These are phyloP conservation scores for Kwoniella mangroviensis DNA, from an alignment of 768 basidiomycete genomes.

Conservation along the genomic window DNA sequence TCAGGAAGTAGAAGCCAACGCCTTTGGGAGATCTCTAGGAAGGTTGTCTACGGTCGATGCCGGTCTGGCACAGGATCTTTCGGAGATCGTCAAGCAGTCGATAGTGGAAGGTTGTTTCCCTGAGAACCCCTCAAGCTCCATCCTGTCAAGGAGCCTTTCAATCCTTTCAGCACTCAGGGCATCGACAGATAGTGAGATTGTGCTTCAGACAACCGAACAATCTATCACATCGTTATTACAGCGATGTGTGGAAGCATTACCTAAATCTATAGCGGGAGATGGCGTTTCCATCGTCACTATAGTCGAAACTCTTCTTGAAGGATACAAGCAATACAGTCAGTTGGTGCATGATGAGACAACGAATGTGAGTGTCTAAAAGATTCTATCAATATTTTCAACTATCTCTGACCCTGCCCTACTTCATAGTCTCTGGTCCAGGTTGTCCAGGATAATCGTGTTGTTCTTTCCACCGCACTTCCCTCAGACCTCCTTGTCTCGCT, in stretches of 20 bases:
- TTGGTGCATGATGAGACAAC: slow-evolving; percentile 2
- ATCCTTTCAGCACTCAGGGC: slow-evolving; percentile 16
- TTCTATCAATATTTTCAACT: not conserved
- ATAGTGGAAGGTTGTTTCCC: slow-evolving; percentile 22
- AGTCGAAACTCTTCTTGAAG: slow-evolving; percentile 26
- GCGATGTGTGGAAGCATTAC: not conserved
- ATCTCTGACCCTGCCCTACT: not conserved
- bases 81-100: slow-evolving; percentile 13
- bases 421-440: not conserved
- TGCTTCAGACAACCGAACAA: slow-evolving; percentile 9
- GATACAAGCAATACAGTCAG: slow-evolving; percentile 1
- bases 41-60: slow-evolving; percentile 26
- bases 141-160: slow-evolving; percentile 10
- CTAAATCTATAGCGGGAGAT: slow-evolving; percentile 5
- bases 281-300: not conserved
- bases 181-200: not conserved
- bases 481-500: slow-evolving; percentile 17
- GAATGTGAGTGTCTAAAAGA: slow-evolving; percentile 1
- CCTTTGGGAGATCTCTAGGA: slow-evolving; percentile 40
- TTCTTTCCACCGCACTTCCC: slow-evolving; percentile 4
- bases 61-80: slow-evolving; percentile 6
- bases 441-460: not conserved
- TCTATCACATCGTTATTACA: not conserved
- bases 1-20: slow-evolving; percentile 38
- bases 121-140: not conserved